Conservation (phyloP, 805 yeast species). For the Candida silvatica region DNA sequence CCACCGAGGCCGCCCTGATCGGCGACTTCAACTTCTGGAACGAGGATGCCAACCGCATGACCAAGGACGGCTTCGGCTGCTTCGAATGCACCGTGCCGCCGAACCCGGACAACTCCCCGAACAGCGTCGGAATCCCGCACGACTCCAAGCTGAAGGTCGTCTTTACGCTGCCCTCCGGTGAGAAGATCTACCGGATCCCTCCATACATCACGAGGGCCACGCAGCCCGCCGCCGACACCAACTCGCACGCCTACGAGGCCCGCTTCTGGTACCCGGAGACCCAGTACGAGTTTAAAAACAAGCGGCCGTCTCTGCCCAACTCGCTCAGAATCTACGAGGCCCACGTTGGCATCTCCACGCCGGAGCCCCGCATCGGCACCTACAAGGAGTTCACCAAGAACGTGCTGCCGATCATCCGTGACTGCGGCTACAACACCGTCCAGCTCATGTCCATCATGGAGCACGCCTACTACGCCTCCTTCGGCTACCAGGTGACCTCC, state of each 20-base stretch:
- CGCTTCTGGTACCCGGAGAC: constrained; percentile 81
- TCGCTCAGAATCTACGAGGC: constrained; percentile 84
- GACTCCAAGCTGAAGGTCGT: constrained; percentile 70
- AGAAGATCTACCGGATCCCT: constrained; percentile 70
- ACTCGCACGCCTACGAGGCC: constrained; percentile 60
- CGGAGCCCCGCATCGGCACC: constrained; percentile 77
- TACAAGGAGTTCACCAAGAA: constrained; percentile 78
- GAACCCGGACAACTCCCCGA: constrained; percentile 33
- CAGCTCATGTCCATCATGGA: constrained; percentile 99
- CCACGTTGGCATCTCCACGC: constrained; percentile 89
- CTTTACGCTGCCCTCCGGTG: constrained; percentile 58
- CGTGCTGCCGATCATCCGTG: constrained; percentile 74
- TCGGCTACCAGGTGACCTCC: constrained; percentile 94
- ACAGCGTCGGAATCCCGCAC: constrained; percentile 68
- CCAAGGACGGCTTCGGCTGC: constrained; percentile 59
- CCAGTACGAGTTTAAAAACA: constrained; percentile 50
- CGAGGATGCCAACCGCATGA: constrained; percentile 43
- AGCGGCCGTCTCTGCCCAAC: constrained; percentile 49
- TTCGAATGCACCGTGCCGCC: constrained; percentile 60
- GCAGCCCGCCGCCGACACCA: constrained; percentile 48
- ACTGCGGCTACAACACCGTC: constrained; percentile 84
- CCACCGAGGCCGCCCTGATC: constrained; percentile 60
- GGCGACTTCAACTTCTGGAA: constrained; percentile 94
- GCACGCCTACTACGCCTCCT: constrained; percentile 96
- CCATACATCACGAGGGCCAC: constrained; percentile 87